Evolutionary conservation across 164 flowering plant genomes (phyloP), one percentile per base, ranked within the genome.

Genomic region (Chloranthus sessilifolius): DNA sequence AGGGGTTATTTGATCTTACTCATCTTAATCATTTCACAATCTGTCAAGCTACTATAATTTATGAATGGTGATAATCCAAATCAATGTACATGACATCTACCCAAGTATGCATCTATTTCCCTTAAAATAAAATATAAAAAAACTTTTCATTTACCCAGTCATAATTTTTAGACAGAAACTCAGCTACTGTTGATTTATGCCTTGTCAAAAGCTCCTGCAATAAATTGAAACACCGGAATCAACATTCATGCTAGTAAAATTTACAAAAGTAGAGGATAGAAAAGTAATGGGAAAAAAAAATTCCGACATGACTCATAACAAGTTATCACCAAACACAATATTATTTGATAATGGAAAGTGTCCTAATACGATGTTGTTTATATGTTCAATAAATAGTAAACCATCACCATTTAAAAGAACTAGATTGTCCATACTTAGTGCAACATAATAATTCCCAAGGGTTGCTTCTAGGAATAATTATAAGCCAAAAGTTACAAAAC

Each of bases 111-210:
- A n/a, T n/a, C n/a, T n/a, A n/a, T n/a, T n/a, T n/a, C n/a, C n/a
- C n/a, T n/a, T n/a, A n/a, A n/a, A n/a, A n/a, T n/a, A n/a, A n/a
- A n/a, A n/a, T n/a, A n/a, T n/a, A n/a, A n/a, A n/a, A n/a, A n/a
- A n/a, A n/a, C n/a, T n/a, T n/a, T n/a, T n/a, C 11, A 37, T 73
- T 63, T 64, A 91, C 98, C 98, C 96, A 88, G 24, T 91, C 96
- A 75, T 85, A 88, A 59, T 91, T 91, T 58, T 81, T 85, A 12
- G 82, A 68, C 56, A 91, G 88, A 72, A 91, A 91, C 55, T 85
- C 96, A 56, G 95, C 96, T 16, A 88, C 95, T 19, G 96, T 91
- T 55, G 98, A 83, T 60, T 91, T 91, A 59, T 91, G 98, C 73
- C 98, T 78, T 3, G 95, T 88, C 74, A 88, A 63, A 27, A 91